Percentiles rank a stretch among this genome's conserved stretches.
phyloP scores from a whole-genome alignment of 129 eudicot species.

The Flaveria brownii region DNA sequence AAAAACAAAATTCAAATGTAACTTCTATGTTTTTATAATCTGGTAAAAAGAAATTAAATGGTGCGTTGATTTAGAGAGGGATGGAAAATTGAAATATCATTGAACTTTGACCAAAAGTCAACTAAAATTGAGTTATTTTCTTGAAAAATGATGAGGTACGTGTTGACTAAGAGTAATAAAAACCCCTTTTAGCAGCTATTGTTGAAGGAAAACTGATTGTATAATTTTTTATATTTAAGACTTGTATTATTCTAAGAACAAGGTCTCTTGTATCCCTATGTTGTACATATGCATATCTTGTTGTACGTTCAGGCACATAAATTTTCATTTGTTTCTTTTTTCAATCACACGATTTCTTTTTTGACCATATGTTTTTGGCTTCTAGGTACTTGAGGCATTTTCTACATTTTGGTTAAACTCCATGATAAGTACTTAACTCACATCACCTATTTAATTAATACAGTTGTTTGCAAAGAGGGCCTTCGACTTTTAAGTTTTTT shows the following conservation, averaged over 20 bases:
- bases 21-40: conserved; percentile 9
- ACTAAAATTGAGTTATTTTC: conserved; percentile 5
- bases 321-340: background rate
- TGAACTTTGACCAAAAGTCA: conserved; percentile 33
- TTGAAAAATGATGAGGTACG: conserved; percentile 21
- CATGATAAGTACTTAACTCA: conserved; percentile 31
- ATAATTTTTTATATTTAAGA: background rate
- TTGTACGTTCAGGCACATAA: conserved; percentile 18
- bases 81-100: conserved; percentile 37
- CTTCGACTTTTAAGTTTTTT: conserved; percentile 1
- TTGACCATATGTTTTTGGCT: conserved; percentile 19
- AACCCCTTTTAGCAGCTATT: conserved; percentile 24
- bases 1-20: background rate
- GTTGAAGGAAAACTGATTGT: conserved; percentile 30
- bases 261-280: background rate
- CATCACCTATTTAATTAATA: background rate
- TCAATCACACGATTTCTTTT: background rate
- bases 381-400: conserved; percentile 10
- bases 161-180: conserved; percentile 23
- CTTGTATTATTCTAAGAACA: background rate
- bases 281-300: background rate
- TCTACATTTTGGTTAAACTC: background rate
- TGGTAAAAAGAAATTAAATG: conserved; percentile 28
- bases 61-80: conserved; percentile 35
- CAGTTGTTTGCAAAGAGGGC: conserved; percentile 17